Base-by-base conservation (phyloP, 1,284 basidiomycete species). In the Pseudozyma tsukubaensis region DNA sequence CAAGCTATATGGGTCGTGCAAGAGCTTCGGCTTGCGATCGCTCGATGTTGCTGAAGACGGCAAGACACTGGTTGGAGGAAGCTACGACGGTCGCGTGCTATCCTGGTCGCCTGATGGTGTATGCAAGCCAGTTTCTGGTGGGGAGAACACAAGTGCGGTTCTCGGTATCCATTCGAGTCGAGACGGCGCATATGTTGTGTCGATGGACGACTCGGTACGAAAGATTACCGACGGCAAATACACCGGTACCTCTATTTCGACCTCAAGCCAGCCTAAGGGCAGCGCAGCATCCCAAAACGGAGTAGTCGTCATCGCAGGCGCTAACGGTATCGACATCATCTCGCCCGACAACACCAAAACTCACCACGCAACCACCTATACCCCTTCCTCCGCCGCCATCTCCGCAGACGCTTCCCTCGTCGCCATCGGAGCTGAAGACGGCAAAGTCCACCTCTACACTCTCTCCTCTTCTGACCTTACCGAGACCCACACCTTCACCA, bases 41-140 rank as follows among this genome's bases (percentile, higher is more conserved):
- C 56, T 77, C 18, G 71, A 67, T 36, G 44, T 67, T 0, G 60
- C 58, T 19, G 50, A 61, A 40, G 62, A 66, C 21, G 63, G 60
- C 0, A 59, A 62, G 55, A 66, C 54, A 37, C 53, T 77, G 35
- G 45, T 74, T 0, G 75, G 65, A 16, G 76, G 76, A 8, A 91
- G 92, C 0, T 92, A 92, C 19, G 93, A 95, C 76, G 95, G 95
- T 0, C 89, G 92, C 8, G 86, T 92, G 2, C 88, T 92, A 59
- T 88, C 89, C 1, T 92, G 92, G 82, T 78, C 76, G 61, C 19
- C 73, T 70, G 45, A 83, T 55, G 59, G 75, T 89, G 54, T 51
- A 29, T 68, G 71, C 59, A 58, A 49, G 51, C 64, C 61, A 1
- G 83, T 94, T 0, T 80, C 85, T 32, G 76, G 94, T 2, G 85